Evolutionary conservation across 2,329 filamentous ascomycete genomes (phyloP).

Genomic region (Proliferodiscus dingleyae): DNA sequence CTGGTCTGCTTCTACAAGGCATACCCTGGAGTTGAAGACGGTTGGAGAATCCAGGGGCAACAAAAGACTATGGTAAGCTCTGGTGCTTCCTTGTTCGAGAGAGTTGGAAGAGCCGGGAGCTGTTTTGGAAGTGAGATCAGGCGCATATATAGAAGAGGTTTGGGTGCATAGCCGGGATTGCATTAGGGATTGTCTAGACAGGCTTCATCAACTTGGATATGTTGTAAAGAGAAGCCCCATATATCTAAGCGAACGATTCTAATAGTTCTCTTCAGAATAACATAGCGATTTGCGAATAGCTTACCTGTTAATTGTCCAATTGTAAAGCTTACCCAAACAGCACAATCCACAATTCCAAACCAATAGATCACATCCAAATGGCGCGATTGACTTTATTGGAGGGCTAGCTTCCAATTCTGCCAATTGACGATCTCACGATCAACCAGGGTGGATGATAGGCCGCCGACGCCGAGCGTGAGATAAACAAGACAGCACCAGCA

Average conservation of each 20-base stretch:
- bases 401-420: not conserved
- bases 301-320: too few relatives aligned
- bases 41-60: not conserved
- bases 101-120: too few relatives aligned
- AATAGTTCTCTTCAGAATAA: too few relatives aligned
- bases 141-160: too few relatives aligned
- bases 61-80: not conserved
- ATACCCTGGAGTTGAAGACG: not conserved
- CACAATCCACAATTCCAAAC: too few relatives aligned
- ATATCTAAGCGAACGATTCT: too few relatives aligned
- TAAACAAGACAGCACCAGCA: not conserved
- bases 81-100: not conserved
- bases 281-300: too few relatives aligned
- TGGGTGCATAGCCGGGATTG: too few relatives aligned
- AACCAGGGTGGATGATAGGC: conserved; percentile 8
- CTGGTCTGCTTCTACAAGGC: not conserved
- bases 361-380: not conserved
- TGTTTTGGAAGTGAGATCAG: not conserved
- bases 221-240: too few relatives aligned
- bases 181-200: too few relatives aligned
- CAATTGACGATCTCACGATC: conserved; percentile 1
- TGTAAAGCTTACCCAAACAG: too few relatives aligned
- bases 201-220: too few relatives aligned
- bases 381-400: not conserved
- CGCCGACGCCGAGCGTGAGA: not conserved